Evolutionary conservation across 2,329 filamentous ascomycete species (phyloP), one percentile per base, ranked within the genome.

Genomic region (Samsoniella hepiali): DNA sequence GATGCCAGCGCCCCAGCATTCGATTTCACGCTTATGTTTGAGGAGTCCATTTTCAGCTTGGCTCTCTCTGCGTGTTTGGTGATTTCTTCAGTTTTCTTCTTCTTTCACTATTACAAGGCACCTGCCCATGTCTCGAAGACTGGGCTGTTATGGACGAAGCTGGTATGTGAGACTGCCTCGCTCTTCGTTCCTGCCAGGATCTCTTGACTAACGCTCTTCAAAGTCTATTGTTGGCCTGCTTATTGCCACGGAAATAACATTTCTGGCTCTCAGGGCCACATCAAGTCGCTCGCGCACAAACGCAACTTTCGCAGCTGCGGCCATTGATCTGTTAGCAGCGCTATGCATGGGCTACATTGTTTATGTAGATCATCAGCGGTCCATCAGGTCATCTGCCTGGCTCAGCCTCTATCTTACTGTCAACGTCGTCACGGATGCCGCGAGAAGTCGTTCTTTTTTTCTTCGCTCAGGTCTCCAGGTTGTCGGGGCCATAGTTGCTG

Each of bases 1-100:
- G n/a, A 5, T 6, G 4, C 13, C 1, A n/a, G 15, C 3, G 31
- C n/a, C 5, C 9, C 42, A 3, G 17, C 9, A 8, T 40, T 50
- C 32, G 57, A 59, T 10, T 51, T 59, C 5, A 59, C 57, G 5
- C 15, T 59, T 17, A 49, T 42, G 8, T 59, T 59, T 4, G 57
- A 59, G 17, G 57, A 59, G 8, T 6, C 8, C 8, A 31, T 59
- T 7, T 40, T 59, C 8, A 40, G 34, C 9, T 6, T 59, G 6
- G 1, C 27, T 1, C 44, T 31, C 4, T 59, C 57, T 1, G 17
- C 44, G 3, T 9, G 6, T 4, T 49, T 59, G 0, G 5, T 31
- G 13, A 2, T 36, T 27, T 6, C n/a, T n/a, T 38, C 32, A 3
- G 3, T 32, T 22, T 13, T 50, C 13, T 50, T 17, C 31, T n/a